Evolutionary conservation across 2,329 filamentous ascomycete species (phyloP).

Genomic region (Fusarium sp.): DNA sequence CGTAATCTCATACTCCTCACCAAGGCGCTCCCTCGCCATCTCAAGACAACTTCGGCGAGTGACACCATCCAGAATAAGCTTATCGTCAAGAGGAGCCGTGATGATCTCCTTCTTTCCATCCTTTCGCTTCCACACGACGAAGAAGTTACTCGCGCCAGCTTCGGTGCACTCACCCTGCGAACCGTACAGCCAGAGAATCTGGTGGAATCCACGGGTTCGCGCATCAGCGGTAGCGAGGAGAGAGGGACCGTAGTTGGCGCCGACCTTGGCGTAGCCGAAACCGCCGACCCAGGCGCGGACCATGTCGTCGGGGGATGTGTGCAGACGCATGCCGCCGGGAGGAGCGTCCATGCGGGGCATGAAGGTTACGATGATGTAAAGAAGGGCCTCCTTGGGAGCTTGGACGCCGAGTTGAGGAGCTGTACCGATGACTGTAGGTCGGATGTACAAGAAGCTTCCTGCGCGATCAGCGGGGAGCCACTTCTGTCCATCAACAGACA

Average conservation of each 20-base stretch:
- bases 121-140: constrained; percentile 77
- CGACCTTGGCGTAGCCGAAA: constrained; percentile 91
- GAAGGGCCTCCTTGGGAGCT: constrained; percentile 81
- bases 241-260: constrained; percentile 91
- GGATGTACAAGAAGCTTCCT: constrained; percentile 83
- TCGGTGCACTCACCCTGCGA: constrained; percentile 83
- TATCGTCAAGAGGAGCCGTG: constrained; percentile 84
- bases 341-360: constrained; percentile 68
- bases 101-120: constrained; percentile 72
- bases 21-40: constrained; percentile 73
- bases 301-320: constrained; percentile 84
- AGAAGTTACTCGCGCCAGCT: constrained; percentile 93
- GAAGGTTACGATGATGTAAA: constrained; percentile 82
- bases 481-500: constrained; percentile 77
- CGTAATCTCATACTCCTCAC: constrained; percentile 73
- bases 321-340: constrained; percentile 73
- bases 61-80: constrained; percentile 87
- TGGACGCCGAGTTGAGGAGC: constrained; percentile 84
- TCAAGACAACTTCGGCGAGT: constrained; percentile 86
- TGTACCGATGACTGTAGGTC: constrained; percentile 87
- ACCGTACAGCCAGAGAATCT: constrained; percentile 95
- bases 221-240: constrained; percentile 84
- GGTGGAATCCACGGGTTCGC: constrained; percentile 78
- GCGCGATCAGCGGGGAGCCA: constrained; percentile 80
- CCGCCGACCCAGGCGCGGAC: constrained; percentile 94